These are phyloP conservation scores for Claviceps pazoutovae DNA, from an alignment of 2,329 filamentous ascomycete genomes.

Conservation along the genomic window DNA sequence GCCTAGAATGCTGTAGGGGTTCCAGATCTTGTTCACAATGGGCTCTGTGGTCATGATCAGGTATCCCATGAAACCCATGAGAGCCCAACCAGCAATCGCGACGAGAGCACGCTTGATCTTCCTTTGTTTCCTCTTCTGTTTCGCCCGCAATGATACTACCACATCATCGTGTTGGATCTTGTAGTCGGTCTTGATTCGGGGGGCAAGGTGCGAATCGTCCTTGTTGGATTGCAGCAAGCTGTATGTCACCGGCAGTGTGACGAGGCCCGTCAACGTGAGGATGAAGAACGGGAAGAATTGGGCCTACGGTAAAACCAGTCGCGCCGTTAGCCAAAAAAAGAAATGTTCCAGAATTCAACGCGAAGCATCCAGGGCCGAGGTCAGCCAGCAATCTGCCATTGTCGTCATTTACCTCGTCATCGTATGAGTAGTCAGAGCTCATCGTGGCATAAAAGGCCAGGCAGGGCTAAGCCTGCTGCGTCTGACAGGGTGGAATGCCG, in stretches of 20 bases:
- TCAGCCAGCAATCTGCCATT: background rate
- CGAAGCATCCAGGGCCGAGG: background rate
- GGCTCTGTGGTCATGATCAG: conserved; percentile 69
- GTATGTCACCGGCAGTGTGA: conserved; percentile 85
- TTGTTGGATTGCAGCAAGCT: conserved; percentile 67
- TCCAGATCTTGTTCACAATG: conserved; percentile 68
- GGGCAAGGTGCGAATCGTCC: conserved; percentile 64
- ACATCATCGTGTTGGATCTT: conserved; percentile 70
- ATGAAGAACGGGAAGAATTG: conserved; percentile 99
- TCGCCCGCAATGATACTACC: conserved; percentile 67
- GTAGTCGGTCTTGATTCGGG: conserved; percentile 70
- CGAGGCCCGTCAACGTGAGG: conserved; percentile 72
- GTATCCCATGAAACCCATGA: conserved; percentile 86
- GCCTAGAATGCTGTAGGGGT: conserved; percentile 89
- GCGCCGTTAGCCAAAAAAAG: conserved; percentile 2
- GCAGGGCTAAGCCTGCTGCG: conserved; percentile 22
- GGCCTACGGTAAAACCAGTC: conserved; percentile 36
- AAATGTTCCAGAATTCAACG: background rate
- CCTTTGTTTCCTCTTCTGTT: conserved; percentile 81
- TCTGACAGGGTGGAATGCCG: background rate
- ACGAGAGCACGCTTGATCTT: conserved; percentile 72
- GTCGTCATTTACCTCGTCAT: conserved; percentile 56
- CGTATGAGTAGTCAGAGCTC: conserved; percentile 95
- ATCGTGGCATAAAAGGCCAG: conserved; percentile 38
- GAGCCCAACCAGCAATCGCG: conserved; percentile 61